Evolutionary conservation across 352 stramenopile species (phyloP).

Genomic region (Globisporangium canariense): DNA sequence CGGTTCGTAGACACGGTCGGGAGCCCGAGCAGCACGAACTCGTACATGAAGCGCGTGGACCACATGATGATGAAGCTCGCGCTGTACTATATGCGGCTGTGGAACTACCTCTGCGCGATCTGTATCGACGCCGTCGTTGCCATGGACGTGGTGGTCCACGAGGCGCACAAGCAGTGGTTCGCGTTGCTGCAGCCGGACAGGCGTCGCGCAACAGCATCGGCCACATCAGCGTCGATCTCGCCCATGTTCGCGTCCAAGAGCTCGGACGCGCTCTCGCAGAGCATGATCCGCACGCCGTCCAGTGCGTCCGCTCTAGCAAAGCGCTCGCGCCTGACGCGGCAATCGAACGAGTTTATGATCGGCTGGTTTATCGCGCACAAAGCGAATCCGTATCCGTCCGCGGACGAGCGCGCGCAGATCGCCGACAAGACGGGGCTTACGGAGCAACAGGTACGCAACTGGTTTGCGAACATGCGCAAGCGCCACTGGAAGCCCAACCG

Average conservation of each 20-base stretch:
- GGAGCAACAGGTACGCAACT: slow-evolving; percentile 85
- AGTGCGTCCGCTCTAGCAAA: slow-evolving; percentile 24
- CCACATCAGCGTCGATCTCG: slow-evolving; percentile 21
- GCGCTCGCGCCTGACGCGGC: slow-evolving; percentile 54
- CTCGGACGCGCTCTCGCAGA: slow-evolving; percentile 33
- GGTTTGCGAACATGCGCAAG: slow-evolving; percentile 89
- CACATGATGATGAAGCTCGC: slow-evolving; percentile 52
- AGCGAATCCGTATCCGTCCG: slow-evolving; percentile 75
- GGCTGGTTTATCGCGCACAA: slow-evolving; percentile 87
- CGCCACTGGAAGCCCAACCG: slow-evolving; percentile 83
- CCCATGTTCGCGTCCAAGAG: slow-evolving; percentile 34
- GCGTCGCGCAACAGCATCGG: background rate
- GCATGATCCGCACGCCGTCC: slow-evolving; percentile 25
- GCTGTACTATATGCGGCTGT: slow-evolving; percentile 56
- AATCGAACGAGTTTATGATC: slow-evolving; percentile 84
- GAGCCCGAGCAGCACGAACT: slow-evolving; percentile 1
- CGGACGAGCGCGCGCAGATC: slow-evolving; percentile 60
- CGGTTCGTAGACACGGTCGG: slow-evolving; percentile 24
- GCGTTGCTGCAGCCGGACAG: slow-evolving; percentile 25
- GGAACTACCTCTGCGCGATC: slow-evolving; percentile 40
- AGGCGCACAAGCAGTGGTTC: slow-evolving; percentile 19
- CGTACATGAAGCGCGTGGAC: slow-evolving; percentile 28
- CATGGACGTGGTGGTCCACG: slow-evolving; percentile 28
- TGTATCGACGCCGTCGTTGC: slow-evolving; percentile 38
- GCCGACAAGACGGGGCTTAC: slow-evolving; percentile 61